Base-by-base conservation (phyloP, 2,329 filamentous ascomycete genomes). In the Ophiostoma australiae region DNA sequence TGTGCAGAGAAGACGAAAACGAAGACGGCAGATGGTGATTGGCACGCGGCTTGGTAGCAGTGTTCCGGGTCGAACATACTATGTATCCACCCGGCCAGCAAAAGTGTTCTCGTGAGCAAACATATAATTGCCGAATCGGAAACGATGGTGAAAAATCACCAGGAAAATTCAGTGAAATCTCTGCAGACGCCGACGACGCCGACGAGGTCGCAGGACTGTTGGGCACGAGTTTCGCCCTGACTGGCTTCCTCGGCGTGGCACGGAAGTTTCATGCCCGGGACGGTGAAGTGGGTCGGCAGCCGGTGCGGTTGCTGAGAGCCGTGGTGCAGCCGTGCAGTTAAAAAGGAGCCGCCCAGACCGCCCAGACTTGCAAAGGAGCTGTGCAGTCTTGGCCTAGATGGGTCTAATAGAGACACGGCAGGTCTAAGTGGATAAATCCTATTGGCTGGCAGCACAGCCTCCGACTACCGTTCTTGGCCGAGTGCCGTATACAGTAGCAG, bases 401-500 rank as follows among this genome's bases (percentile, higher is more conserved):
- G 70, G 61, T 61, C 61, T 48, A 67, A 44, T 44, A 27, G 44
- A 48, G 44, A 48, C 67, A 15, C n/a, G 23, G 31, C 1, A 33
- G 58, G 27, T 63, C 58, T 63, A 33, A 63, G 27, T 63, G 27
- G 58, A 63, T 15, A 17, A 15, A 11, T 35, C 37, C 67, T 35
- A 70, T 72, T 72, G 68, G 70, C 52, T 44, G 35, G n/a, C 0
- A 20, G 11, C 8, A 20, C 20, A 44, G 44, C 52, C 65, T 63
- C 70, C 70, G 70, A 72, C 70, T 52, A 52, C 68, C 70, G 68
- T 11, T 27, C 27, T 68, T 52, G 58, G 58, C 70, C 70, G 70
- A 72, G 63, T 68, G 68, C 70, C 70, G 70, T 41, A 33, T 33
- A 11, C 11, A 58, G 48, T 39, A 6, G 41, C 7, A 48, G 44